Base-by-base conservation (phyloP, 129 eudicot species). In the Artemisia annua region DNA sequence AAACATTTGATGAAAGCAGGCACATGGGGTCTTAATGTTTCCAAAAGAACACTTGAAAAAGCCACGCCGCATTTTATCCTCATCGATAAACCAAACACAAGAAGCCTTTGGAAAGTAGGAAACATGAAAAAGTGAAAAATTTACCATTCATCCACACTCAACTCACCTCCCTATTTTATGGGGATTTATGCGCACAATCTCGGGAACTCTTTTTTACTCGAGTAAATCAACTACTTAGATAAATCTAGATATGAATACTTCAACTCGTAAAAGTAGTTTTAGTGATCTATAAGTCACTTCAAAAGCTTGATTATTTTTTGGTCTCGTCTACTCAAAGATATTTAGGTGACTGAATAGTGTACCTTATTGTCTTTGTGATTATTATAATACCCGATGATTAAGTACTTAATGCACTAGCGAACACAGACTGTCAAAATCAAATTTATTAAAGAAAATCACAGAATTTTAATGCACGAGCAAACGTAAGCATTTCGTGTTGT, bases 31-130 rank as follows among this genome's bases (percentile, higher is more conserved):
- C 72, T 57, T 71, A 44, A 63, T 70, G 82, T 78, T 78, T 55
- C 54, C 72, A 78, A 78, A 78, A 78, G 30, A 53, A 63, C 51
- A 63, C 22, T 22, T 12, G 66, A 64, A 78, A 78, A 78, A 71
- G 67, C 16, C 46, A 78, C 60, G 82, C 82, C 82, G 77, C 77
- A 78, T 54, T 78, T 24, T 78, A 78, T 77, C 81, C 43, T 78
- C 76, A 78, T 78, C 76, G 81, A 78, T 55, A 78, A 56, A 35
- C 11, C 76, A 78, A 78, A 78, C 71, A 62, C 81, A 68, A 68
- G 56, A 71, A 71, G 66, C 72, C 77, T 52, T 63, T 52, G 74
- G 53, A 51, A 67, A 58, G 58, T 71, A 57, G 66, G 20, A 48
- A 71, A 71, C 73, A 61, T 44, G 74, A 28, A 67, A 67, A 57